Conservation (phyloP, 2,329 filamentous ascomycete species). For the Penicillium sp. region DNA sequence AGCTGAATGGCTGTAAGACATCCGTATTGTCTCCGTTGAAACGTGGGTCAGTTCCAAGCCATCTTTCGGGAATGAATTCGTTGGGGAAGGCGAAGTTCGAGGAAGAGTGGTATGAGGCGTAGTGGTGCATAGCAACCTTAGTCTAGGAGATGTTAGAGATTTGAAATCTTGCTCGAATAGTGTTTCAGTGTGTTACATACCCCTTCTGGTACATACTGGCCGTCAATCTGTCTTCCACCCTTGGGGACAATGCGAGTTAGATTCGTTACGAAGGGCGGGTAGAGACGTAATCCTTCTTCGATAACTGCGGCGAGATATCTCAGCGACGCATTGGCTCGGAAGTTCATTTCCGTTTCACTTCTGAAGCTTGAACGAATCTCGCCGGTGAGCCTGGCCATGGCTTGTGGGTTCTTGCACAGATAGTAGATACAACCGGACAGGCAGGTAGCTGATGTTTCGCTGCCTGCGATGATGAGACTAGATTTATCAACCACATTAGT, state of each 20-base stretch:
- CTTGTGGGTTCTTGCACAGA: slow-evolving; percentile 26
- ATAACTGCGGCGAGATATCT: slow-evolving; percentile 53
- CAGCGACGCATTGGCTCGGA: slow-evolving; percentile 31
- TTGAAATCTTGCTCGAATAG: background rate
- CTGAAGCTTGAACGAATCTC: slow-evolving; percentile 32
- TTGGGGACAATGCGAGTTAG: slow-evolving; percentile 32
- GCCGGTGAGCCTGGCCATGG: slow-evolving; percentile 20
- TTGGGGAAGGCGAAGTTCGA: slow-evolving; percentile 30
- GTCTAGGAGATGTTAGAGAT: slow-evolving; percentile 9
- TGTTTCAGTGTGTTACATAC: slow-evolving; percentile 16
- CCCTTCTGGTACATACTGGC: slow-evolving; percentile 37
- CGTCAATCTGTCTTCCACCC: slow-evolving; percentile 37
- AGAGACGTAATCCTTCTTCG: slow-evolving; percentile 53
- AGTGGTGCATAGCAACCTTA: slow-evolving; percentile 26
- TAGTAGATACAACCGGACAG: slow-evolving; percentile 42
- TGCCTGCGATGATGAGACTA: slow-evolving; percentile 41
- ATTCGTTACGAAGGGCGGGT: slow-evolving; percentile 45
- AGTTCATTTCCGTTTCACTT: slow-evolving; percentile 35
- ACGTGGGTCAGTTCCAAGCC: slow-evolving; percentile 27
- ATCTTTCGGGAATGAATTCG: slow-evolving; percentile 39
- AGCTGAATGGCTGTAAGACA: slow-evolving; percentile 39
- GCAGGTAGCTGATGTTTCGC: slow-evolving; percentile 47
- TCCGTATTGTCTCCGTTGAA: slow-evolving; percentile 28
- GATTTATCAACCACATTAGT: background rate
- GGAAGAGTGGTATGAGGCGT: slow-evolving; percentile 28